Evolutionary conservation across 2,329 filamentous ascomycete genomes (phyloP), one percentile per base, ranked within the genome.

Genomic region (Alternaria arborescens): DNA sequence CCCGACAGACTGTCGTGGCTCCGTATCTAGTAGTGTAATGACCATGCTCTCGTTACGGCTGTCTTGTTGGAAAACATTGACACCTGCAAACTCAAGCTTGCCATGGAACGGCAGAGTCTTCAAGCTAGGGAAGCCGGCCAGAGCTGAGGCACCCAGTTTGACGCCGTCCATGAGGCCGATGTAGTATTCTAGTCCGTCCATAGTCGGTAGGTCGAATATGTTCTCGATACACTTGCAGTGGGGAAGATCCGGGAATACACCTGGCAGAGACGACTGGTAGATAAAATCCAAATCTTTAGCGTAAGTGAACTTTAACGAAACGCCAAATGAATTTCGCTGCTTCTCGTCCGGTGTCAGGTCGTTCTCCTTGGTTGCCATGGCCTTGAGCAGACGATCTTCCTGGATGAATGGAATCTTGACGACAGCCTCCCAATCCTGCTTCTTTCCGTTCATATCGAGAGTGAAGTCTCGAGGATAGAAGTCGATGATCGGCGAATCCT

Each of bases 391-490:
- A 26, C 95, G 88, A 71, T 90, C 88, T 78, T 99, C 94, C 60
- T 99, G 93, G 65, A 99, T 99, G 80, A 99, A 99, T 0, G 95
- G 95, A 73, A 99, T 99, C 80, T 98, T 99, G 66, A 99, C 93
- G 38, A 99, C 94, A 28, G 95, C 95, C 77, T 99, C 95, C 95
- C 95, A 99, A 66, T 99, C 96, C 91, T 97, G 96, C 82, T 97
- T 99, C 83, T 99, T 99, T 61, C 95, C 96, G 71, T 99, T 98
- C 95, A 99, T 98, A 77, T 99, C 96, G 41, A 99, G 85, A 67
- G 96, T 93, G 73, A 99, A 99, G 71, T 99, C 95, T 70, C 94
- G 88, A 3, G 95, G 95, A 73, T 99, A 99, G 77, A 99, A 99
- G 76, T 99, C 95, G 73, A 97, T 91, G 77, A 99, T 99, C 2